Evolutionary conservation across 2,329 filamentous ascomycete species (phyloP).

Genomic region (Rosellinia necatrix): DNA sequence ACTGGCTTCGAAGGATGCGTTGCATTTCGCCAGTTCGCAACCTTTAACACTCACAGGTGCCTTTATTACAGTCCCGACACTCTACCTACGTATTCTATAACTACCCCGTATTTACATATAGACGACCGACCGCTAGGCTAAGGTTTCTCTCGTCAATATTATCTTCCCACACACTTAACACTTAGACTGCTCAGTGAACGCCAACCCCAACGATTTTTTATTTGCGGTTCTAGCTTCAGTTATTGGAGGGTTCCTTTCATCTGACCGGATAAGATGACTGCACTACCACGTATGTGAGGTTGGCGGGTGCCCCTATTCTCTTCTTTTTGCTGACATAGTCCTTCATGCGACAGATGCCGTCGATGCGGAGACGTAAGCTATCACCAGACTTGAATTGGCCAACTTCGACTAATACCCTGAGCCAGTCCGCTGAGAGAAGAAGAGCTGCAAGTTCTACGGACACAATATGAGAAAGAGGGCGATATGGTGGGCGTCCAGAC

Average conservation of each 20-base stretch:
- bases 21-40: background rate
- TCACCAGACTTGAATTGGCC: background rate
- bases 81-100: background rate
- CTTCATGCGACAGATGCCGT: constrained; percentile 73
- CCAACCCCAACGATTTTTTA: background rate
- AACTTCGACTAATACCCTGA: constrained; percentile 23
- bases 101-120: too few species aligned
- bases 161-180: background rate
- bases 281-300: constrained; percentile 39
- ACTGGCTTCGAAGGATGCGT: constrained; percentile 4
- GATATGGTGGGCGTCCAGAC: constrained; percentile 97
- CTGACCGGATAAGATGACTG: constrained; percentile 35
- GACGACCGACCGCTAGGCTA: background rate
- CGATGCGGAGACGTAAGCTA: constrained; percentile 85
- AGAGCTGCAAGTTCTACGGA: constrained; percentile 88
- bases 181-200: background rate
- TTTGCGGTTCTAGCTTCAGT: background rate
- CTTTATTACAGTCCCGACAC: background rate
- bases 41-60: constrained; percentile 1
- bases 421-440: constrained; percentile 82
- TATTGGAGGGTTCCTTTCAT: background rate
- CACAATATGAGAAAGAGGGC: constrained; percentile 97
- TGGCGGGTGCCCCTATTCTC: background rate
- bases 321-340: constrained; percentile 14
- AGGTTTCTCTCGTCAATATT: background rate